Base-by-base conservation (phyloP, 164 flowering plant species). In the Annona cherimola region DNA sequence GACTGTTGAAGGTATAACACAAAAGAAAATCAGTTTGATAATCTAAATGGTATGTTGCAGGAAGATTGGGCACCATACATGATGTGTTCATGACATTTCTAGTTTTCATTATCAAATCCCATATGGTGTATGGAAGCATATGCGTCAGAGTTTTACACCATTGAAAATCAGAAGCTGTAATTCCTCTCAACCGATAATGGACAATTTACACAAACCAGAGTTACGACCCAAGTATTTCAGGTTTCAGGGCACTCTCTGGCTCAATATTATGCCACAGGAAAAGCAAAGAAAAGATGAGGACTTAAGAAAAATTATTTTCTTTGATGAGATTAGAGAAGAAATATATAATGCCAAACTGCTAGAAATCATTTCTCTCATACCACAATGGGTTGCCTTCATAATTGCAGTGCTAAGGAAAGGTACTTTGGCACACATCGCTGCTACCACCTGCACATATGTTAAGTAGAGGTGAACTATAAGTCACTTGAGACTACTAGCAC, bases 341-440 rank as follows among this genome's bases (percentile, higher is more conserved):
- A 26, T 26, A 26, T 26, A 26, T 26, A 26, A 26, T 26, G 35
- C 35, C 35, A 26, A 46, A 46, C 12, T 46, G 55, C 12, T 6
- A 12, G 14, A 50, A 11, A 50, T 50, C 9, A 45, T 16, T 9
- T 18, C 57, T 7, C 67, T 5, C 89, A 20, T 84, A 95, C 99
- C 98, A 76, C 85, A 81, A 45, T 83, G 83, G 71, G 99, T 89
- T 45, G 93, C 96, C 81, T 88, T 87, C 92, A 88, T 88, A 46
- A 95, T 88, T 66, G 98, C 98, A 67, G 75, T 86, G 86, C 99
- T 87, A 68, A 95, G 85, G 20, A 82, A 80, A 16, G 99, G 99
- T 35, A 93, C 84, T 81, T 86, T 91, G 63, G 97, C 87, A 79
- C 89, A 90, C 97, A 93, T 95, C 69, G 96, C 91, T 73, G 91